Conservation (phyloP, 140 eudicot genomes). For the Cichorium intybus region DNA sequence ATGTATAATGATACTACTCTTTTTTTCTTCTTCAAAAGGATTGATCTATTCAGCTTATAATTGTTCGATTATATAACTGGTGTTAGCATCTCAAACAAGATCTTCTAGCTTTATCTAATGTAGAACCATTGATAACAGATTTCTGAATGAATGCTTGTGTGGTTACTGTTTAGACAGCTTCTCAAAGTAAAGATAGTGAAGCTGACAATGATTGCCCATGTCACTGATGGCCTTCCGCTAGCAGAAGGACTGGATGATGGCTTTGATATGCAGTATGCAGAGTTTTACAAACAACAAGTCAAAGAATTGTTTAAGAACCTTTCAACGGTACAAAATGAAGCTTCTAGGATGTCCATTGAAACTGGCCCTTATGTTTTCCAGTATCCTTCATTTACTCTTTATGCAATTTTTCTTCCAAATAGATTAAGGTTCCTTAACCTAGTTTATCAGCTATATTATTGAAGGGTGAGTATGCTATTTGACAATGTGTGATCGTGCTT, state of each 20-base stretch:
- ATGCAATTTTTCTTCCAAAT: neutral
- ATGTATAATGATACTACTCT: too few relatives aligned
- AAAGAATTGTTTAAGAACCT: constrained; percentile 89
- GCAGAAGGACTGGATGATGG: constrained; percentile 96
- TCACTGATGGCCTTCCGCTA: too few relatives aligned
- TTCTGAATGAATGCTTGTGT: too few relatives aligned
- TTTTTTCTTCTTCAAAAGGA: too few relatives aligned
- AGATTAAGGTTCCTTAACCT: constrained; percentile 48
- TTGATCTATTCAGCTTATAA: too few relatives aligned
- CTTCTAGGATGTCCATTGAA: constrained; percentile 97
- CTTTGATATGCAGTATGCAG: constrained; percentile 81
- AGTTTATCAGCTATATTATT: constrained; percentile 64
- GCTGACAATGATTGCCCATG: too few relatives aligned
- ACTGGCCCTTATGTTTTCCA: too few relatives aligned
- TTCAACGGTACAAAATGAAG: constrained; percentile 87
- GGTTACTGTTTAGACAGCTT: too few relatives aligned
- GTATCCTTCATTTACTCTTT: constrained; percentile 58
- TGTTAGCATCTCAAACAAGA: constrained; percentile 8
- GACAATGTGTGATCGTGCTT: constrained; percentile 99
- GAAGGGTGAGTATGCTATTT: constrained; percentile 93
- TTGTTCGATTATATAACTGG: neutral
- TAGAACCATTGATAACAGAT: neutral
- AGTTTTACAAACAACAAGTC: constrained; percentile 87
- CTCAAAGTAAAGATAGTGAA: too few relatives aligned
- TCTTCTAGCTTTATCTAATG: too few relatives aligned